Evolutionary conservation across 2,329 filamentous ascomycete species (phyloP).

Genomic region (Colletotrichum liriopes): DNA sequence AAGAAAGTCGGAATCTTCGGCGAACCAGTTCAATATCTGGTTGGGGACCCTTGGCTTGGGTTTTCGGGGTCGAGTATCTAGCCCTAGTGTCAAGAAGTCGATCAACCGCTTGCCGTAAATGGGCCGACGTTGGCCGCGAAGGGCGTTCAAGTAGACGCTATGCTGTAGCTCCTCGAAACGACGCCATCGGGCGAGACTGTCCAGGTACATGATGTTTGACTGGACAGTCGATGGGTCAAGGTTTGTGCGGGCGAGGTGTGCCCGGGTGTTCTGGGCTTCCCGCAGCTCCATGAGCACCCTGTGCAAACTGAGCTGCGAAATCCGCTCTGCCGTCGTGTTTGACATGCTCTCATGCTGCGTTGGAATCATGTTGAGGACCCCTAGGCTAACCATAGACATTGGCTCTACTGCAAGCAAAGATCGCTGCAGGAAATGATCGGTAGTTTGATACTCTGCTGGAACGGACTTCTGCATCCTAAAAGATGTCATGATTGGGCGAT

Average conservation of each 20-base stretch:
- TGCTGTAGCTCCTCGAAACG: constrained; percentile 86
- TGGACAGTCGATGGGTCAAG: constrained; percentile 78
- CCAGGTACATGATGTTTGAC: constrained; percentile 80
- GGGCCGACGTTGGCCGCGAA: constrained; percentile 84
- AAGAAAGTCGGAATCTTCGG: constrained; percentile 76
- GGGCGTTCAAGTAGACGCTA: constrained; percentile 84
- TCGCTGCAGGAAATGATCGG: constrained; percentile 79
- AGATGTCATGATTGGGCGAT: constrained; percentile 95
- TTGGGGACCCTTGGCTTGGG: constrained; percentile 73
- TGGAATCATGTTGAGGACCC: constrained; percentile 85
- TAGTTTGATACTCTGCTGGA: constrained; percentile 79
- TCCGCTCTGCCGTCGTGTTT: constrained; percentile 65
- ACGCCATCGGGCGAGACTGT: constrained; percentile 78
- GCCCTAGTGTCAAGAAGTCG: constrained; percentile 78
- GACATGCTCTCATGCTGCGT: constrained; percentile 79
- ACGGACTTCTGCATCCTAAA: constrained; percentile 91
- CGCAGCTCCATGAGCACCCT: constrained; percentile 78
- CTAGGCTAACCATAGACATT: constrained; percentile 77
- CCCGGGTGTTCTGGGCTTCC: constrained; percentile 76
- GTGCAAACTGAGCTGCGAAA: constrained; percentile 79
- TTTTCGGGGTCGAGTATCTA: constrained; percentile 71
- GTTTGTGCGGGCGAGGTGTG: constrained; percentile 68
- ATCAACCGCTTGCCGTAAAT: constrained; percentile 87
- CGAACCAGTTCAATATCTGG: constrained; percentile 81
- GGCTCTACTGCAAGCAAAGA: constrained; percentile 74